Conservation (phyloP, 2,329 filamentous ascomycete species). For the Cercospora sesami region DNA sequence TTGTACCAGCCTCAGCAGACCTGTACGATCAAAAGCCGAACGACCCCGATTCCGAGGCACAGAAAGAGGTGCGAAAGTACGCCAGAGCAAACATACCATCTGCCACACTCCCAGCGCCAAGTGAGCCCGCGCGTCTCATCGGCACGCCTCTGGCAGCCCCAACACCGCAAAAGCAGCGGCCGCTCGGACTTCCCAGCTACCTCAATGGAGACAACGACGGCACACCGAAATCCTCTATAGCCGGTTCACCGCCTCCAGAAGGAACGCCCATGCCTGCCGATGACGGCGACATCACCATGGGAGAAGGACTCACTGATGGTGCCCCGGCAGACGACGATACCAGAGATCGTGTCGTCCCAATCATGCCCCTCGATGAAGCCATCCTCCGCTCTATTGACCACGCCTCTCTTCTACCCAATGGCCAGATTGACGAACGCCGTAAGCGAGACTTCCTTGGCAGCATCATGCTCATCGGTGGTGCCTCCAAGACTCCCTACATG, state of each 20-base stretch:
- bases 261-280: conserved; percentile 66
- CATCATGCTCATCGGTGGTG: conserved; percentile 88
- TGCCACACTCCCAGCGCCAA: conserved; percentile 42
- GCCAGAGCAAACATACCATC: conserved; percentile 47
- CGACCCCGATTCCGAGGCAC: conserved; percentile 82
- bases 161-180: conserved; percentile 36
- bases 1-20: conserved; percentile 86
- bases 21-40: conserved; percentile 91
- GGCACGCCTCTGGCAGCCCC: conserved; percentile 30
- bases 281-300: conserved; percentile 48
- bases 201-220: conserved; percentile 67
- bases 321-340: conserved; percentile 47
- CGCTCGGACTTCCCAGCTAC: conserved; percentile 67
- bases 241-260: conserved; percentile 84
- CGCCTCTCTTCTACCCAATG: conserved; percentile 56
- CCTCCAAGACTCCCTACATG: conserved; percentile 76
- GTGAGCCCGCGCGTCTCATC: conserved; percentile 49
- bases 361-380: conserved; percentile 81
- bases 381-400: conserved; percentile 88
- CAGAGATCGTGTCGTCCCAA: conserved; percentile 76
- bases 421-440: conserved; percentile 84
- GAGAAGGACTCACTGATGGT: conserved; percentile 48
- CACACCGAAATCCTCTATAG: conserved; percentile 81
- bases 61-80: conserved; percentile 64
- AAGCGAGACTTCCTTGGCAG: conserved; percentile 84